Evolutionary conservation across 306 rosid genomes (phyloP), one percentile per base, ranked within the genome.

Genomic region (Senna siamea): DNA sequence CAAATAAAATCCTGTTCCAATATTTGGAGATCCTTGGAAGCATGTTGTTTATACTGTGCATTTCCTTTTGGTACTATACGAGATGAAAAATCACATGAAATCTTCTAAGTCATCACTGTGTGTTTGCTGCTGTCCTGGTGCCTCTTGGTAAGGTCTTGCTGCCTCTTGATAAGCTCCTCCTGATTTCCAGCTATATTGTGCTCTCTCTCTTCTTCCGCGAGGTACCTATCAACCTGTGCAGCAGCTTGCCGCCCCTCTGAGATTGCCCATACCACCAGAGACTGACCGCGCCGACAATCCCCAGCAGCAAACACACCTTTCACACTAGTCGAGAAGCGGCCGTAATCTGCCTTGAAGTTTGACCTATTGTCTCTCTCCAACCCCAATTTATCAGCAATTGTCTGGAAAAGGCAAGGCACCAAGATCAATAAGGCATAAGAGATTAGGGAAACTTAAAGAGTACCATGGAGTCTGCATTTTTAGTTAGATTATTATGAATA

Each of bases 201-300:
- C 5, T 80, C 87, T 15, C 72, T 58, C 12, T 84, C 93, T 67
- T 85, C 89, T 23, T 62, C 77, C 13, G 53, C 3, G 4, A 94
- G 89, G 69, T 76, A 92, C 15, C 72, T 87, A 78, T 94, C 99
- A 2, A 94, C 96, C 79, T 77, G 91, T 34, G 93, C 77, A 2
- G 99, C 99, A 0, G 96, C 92, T 88, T 95, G 98, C 47, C 99
- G 83, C 18, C 99, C 99, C 85, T 95, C 99, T 2, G 96, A 84
- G 72, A 95, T 95, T 32, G 99, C 99, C 99, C 99, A 95, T 4
- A 95, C 99, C 62, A 95, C 98, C 63, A 95, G 74, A n/a, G 99
- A 95, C 72, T 95, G 99, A 23, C 99, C 99, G 0, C 99, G 92
- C 30, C 99, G 92, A 50, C 99, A 95, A 69, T 77, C 91, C 44